Evolutionary conservation across 805 yeast species (phyloP), one percentile per base, ranked within the genome.

Genomic region (Phaffomyces opuntiae): DNA sequence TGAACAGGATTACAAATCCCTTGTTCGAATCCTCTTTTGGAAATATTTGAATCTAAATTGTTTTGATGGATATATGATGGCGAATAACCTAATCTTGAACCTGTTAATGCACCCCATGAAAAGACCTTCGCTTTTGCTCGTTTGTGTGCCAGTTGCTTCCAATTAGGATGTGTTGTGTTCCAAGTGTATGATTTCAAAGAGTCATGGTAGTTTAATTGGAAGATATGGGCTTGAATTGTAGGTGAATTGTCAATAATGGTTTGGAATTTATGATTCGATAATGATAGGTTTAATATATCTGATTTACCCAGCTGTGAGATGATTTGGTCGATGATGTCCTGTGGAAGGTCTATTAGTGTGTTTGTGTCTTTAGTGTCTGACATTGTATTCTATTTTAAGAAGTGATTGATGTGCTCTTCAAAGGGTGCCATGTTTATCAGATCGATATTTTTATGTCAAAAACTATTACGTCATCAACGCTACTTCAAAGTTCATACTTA

Each of bases 41-140:
- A 38, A 32, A 62, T 27, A 50, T 57, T 50, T 9, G 52, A 66
- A 8, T 64, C 53, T 24, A 47, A 49, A 8, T 36, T 31, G n/a
- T 37, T 26, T 3, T 29, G 21, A 16, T 38, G 42, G 9, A 42
- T n/a, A 25, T 61, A 60, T 3, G 55, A 53, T 2, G 63, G 38
- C 2, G 60, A 43, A 46, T 64, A 68, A 1, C 84, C 85, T 38
- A 80, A 57, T 35, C 83, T 58, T 8, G 77, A 76, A 34, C 63
- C 59, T 14, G 56, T 48, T 13, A 67, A 52, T 9, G 67, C 50
- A 4, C 81, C 78, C 86, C 86, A 78, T 0, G 81, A 72, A 47
- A 62, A 69, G 4, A 80, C 49, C 35, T 66, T 57, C 8, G 74
- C 73, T 8, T 54, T 48, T 5, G 63, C 53, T 34, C 84, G 61